Conservation (phyloP, 306 rosid species). For the Prunus mume region DNA sequence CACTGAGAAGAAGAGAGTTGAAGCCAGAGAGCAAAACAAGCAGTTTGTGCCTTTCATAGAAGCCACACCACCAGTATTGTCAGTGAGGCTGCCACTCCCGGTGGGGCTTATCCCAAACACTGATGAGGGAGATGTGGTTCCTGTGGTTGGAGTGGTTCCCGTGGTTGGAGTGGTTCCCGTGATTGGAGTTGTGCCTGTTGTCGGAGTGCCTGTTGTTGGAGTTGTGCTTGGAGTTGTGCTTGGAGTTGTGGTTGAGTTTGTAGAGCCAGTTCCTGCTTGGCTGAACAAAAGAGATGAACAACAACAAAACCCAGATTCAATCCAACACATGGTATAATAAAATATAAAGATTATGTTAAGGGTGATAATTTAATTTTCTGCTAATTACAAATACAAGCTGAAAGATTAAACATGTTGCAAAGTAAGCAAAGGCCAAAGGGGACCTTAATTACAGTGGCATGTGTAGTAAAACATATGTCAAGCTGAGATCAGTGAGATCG, state of each 20-base stretch:
- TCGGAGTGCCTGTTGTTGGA: not conserved
- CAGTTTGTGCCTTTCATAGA: slow-evolving; percentile 19
- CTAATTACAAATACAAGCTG: too few relatives aligned
- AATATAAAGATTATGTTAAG: too few relatives aligned
- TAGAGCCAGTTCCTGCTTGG: slow-evolving; percentile 44
- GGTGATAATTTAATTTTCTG: not conserved
- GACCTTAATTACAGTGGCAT: too few relatives aligned
- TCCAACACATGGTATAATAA: not conserved
- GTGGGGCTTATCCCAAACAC: slow-evolving; percentile 69
- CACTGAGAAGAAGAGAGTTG: slow-evolving; percentile 32
- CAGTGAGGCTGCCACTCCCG: slow-evolving; percentile 30
- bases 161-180: not conserved
- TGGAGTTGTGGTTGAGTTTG: slow-evolving; percentile 33
- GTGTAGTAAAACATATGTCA: not conserved
- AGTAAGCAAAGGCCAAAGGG: too few relatives aligned
- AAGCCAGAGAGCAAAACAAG: slow-evolving; percentile 22
- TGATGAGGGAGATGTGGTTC: slow-evolving; percentile 32
- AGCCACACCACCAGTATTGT: slow-evolving; percentile 25
- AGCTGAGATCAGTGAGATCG: not conserved
- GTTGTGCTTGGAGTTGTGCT: slow-evolving; percentile 7
- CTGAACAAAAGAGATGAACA: slow-evolving; percentile 41
- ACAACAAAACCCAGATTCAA: slow-evolving; percentile 18
- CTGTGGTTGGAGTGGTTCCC: slow-evolving; percentile 5
- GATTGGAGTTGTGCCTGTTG: slow-evolving; percentile 2
- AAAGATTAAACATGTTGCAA: not conserved